Conservation (phyloP, 495 filamentous ascomycete species). For the Lepidopterella palustris region DNA sequence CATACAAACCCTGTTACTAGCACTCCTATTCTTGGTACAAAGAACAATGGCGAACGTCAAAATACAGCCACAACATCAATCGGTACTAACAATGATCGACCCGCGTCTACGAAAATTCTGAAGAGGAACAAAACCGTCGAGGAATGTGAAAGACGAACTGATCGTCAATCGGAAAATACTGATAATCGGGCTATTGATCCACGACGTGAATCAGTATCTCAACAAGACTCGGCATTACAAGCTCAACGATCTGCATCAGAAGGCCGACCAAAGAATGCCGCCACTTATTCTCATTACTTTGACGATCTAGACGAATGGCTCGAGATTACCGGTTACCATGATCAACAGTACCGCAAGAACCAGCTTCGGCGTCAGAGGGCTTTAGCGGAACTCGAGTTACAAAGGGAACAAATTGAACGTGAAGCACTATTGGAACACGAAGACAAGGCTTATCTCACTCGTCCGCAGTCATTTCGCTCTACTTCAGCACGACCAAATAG, state of each 20-base stretch:
- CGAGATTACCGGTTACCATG: slow-evolving; percentile 52
- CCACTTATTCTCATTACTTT: slow-evolving; percentile 21
- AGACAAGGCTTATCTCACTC: slow-evolving; percentile 15
- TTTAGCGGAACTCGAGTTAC: slow-evolving; percentile 41
- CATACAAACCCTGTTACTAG: not conserved
- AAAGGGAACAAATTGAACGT: slow-evolving; percentile 35
- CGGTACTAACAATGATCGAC: not conserved
- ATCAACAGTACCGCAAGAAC: slow-evolving; percentile 44
- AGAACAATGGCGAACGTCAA: not conserved
- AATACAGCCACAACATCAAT: not conserved
- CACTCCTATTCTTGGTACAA: not conserved
- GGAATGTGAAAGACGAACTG: not conserved
- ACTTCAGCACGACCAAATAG: slow-evolving; percentile 16
- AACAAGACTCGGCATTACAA: not conserved
- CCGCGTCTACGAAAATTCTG: not conserved
- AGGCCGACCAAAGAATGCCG: not conserved
- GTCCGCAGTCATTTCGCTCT: slow-evolving; percentile 13
- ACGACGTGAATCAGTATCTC: not conserved
- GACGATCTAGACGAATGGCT: slow-evolving; percentile 55
- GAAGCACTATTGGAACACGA: slow-evolving; percentile 34
- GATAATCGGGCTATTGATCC: not conserved
- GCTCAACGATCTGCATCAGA: not conserved
- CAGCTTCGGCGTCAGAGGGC: slow-evolving; percentile 43
- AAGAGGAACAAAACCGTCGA: not conserved
- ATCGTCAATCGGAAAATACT: not conserved